Percentiles rank a stretch among this genome's conserved stretches.
Evolutionary conservation across 2,329 filamentous ascomycete genomes (phyloP).

Genomic region (Venturiaceae sp.): DNA sequence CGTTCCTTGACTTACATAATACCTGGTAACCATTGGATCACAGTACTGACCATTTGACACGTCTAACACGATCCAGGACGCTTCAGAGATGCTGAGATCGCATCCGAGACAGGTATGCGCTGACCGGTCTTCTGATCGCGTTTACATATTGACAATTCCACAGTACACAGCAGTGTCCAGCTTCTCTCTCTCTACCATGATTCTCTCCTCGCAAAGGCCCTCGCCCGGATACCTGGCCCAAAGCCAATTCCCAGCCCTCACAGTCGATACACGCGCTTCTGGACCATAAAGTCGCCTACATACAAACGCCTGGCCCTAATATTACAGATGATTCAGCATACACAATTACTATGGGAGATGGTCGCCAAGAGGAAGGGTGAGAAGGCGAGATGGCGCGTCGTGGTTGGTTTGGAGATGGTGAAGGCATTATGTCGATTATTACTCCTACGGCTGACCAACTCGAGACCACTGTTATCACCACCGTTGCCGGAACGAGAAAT

Average conservation of each 20-base stretch:
- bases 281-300: constrained; percentile 50
- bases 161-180: constrained; percentile 77
- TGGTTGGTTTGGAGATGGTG: constrained; percentile 73
- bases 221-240: constrained; percentile 44
- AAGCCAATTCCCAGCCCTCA: constrained; percentile 46
- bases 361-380: constrained; percentile 78
- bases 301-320: constrained; percentile 76
- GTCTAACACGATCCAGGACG: constrained; percentile 43
- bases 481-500: constrained; percentile 78
- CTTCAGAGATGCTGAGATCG: constrained; percentile 86
- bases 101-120: constrained; percentile 68
- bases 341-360: constrained; percentile 97
- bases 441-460: constrained; percentile 72
- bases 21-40: constrained; percentile 47
- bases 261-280: constrained; percentile 55
- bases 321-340: constrained; percentile 87
- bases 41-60: constrained; percentile 7
- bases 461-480: constrained; percentile 71
- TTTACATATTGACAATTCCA: constrained; percentile 13
- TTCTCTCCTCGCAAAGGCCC: constrained; percentile 62
- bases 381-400: constrained; percentile 71
- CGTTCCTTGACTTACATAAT: constrained; percentile 94
- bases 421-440: constrained; percentile 80
- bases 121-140: background rate
- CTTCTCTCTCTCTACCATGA: constrained; percentile 91